These are phyloP conservation scores for Epichloe amarillans DNA, from an alignment of 2,329 filamentous ascomycete genomes.

Conservation along the genomic window DNA sequence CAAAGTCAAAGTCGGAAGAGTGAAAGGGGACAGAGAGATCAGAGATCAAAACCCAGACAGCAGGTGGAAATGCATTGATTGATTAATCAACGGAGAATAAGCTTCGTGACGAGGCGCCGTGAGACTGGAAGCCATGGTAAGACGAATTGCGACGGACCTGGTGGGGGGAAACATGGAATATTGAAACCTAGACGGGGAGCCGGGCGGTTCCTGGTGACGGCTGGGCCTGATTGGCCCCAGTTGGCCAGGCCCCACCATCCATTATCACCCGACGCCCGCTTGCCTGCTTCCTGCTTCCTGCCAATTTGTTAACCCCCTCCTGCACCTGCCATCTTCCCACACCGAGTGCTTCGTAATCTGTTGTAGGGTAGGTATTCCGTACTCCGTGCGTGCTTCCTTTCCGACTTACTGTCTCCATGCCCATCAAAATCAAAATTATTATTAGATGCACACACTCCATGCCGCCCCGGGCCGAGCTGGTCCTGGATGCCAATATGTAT, in stretches of 20 bases:
- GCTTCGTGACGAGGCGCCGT: not conserved
- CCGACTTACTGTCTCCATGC: not conserved
- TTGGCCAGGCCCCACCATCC: not conserved
- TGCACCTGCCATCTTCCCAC: not conserved
- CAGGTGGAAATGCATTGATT: not conserved
- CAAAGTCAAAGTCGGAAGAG: not conserved
- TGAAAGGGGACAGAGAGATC: not conserved
- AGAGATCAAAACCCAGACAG: not conserved
- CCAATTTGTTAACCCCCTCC: no score
- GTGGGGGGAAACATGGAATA: not conserved
- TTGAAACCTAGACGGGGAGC: no score
- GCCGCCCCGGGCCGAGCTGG: not conserved
- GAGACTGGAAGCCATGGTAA: no score
- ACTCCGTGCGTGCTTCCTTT: not conserved
- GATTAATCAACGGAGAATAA: not conserved
- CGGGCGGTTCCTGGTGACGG: no score
- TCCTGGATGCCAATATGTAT: not conserved
- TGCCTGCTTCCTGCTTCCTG: no score
- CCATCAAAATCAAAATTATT: no score
- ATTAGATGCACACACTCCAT: not conserved
- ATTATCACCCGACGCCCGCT: no score
- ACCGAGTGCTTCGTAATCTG: not conserved
- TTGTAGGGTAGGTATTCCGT: no score
- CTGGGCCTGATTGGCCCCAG: no score
- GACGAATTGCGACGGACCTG: not conserved